Evolutionary conservation across 331 rosid genomes (phyloP).

Genomic region (Malus hybrid): DNA sequence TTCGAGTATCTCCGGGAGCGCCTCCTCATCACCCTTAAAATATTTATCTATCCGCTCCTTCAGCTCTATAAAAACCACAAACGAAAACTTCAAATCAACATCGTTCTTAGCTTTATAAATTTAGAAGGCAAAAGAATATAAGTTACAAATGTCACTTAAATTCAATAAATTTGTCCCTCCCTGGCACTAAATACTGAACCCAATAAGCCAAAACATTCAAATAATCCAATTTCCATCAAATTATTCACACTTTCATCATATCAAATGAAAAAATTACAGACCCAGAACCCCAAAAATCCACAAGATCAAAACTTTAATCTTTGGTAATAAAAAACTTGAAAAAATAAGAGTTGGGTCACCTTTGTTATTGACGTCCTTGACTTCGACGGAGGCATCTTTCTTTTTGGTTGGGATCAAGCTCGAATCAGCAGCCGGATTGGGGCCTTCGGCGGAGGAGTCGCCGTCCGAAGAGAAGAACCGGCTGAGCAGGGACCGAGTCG

Average conservation of each 20-base stretch:
- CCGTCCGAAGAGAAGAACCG: conserved; percentile 54
- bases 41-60: conserved; percentile 49
- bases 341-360: conserved; percentile 24
- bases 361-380: conserved; percentile 52
- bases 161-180: background rate
- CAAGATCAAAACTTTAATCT: background rate
- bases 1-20: conserved; percentile 52
- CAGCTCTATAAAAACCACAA: conserved; percentile 36
- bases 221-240: background rate
- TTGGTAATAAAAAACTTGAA: background rate
- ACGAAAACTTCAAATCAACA: background rate
- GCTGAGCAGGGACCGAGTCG: conserved; percentile 21
- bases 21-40: conserved; percentile 64
- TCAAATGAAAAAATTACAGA: background rate
- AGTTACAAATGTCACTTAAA: background rate
- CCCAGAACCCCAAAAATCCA: background rate
- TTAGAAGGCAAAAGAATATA: conserved; percentile 1
- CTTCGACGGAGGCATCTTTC: conserved; percentile 11
- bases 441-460: conserved; percentile 27
- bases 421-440: conserved; percentile 10
- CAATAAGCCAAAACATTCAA: background rate
- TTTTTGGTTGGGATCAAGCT: conserved; percentile 15
- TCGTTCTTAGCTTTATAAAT: background rate
- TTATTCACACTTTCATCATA: background rate
- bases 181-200: background rate